A percentile compares a stretch with the other conserved stretches of the same genome.
Conservation (phyloP, 192 early-diverging fungal species). For the Mortierella alpina region DNA sequence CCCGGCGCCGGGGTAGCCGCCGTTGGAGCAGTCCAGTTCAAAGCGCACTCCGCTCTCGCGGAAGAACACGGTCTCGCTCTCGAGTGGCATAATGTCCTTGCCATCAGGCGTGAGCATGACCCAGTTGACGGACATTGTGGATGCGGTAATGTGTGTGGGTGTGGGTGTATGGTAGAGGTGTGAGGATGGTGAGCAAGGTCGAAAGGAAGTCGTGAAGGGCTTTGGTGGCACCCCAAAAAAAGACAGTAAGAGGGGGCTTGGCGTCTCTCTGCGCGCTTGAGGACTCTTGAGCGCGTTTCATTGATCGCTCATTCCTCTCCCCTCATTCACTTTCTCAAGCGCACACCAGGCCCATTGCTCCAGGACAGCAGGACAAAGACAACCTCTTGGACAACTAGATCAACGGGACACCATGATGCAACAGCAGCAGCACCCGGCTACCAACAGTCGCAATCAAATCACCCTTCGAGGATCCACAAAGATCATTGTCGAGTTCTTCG, state of each 20-base stretch:
- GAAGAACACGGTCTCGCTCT: conserved; percentile 36
- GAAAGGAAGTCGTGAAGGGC: no score
- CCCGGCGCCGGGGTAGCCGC: conserved; percentile 52
- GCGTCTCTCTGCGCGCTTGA: no score
- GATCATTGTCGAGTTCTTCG: conserved; percentile 92
- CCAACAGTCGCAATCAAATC: conserved; percentile 65
- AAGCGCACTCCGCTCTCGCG: conserved; percentile 29
- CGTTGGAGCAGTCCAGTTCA: conserved; percentile 48
- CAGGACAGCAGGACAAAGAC: no score
- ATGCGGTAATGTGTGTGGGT: background rate
- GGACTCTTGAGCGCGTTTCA: no score
- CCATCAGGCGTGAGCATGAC: conserved; percentile 42
- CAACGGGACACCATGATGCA: conserved; percentile 15
- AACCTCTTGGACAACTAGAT: background rate
- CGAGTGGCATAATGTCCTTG: conserved; percentile 47
- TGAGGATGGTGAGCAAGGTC: background rate
- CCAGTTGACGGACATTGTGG: conserved; percentile 52
- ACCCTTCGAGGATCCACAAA: conserved; percentile 86
- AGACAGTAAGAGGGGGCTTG: no score
- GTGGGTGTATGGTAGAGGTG: background rate
- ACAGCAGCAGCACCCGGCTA: conserved; percentile 30
- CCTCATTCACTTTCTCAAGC: background rate
- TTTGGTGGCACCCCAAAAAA: no score
- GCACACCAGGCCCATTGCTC: background rate
- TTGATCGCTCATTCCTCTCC: no score